Evolutionary conservation across 805 yeast species (phyloP).

Genomic region (Candida jianshihensis): DNA sequence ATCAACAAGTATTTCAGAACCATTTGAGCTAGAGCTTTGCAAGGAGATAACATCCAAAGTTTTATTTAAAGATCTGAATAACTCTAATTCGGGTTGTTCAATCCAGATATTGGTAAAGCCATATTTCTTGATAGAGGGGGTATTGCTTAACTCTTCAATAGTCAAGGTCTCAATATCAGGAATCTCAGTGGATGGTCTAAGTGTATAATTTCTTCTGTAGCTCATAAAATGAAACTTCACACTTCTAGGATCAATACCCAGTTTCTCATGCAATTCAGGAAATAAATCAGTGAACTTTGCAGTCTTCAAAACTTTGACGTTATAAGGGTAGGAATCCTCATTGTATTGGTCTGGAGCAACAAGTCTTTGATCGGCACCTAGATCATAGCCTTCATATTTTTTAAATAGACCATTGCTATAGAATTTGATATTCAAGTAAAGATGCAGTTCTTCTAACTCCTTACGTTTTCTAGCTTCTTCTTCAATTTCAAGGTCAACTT

Average conservation of each 20-base stretch:
- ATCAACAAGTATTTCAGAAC: conserved; percentile 18
- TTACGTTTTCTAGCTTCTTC: conserved; percentile 46
- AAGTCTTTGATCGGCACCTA: conserved; percentile 53
- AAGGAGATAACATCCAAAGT: not conserved
- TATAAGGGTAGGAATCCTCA: conserved; percentile 38
- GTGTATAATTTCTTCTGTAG: conserved; percentile 63
- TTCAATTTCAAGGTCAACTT: conserved; percentile 55
- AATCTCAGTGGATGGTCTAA: conserved; percentile 49
- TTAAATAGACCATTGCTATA: conserved; percentile 48
- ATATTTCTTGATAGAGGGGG: conserved; percentile 38
- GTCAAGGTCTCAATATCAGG: conserved; percentile 27
- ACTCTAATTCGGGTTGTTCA: conserved; percentile 43
- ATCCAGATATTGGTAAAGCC: conserved; percentile 53
- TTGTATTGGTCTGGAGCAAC: conserved; percentile 41
- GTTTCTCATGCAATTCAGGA: conserved; percentile 38
- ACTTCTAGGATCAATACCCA: conserved; percentile 29
- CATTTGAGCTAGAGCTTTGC: conserved; percentile 2
- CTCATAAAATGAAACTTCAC: conserved; percentile 61
- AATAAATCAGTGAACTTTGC: conserved; percentile 45
- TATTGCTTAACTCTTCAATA: conserved; percentile 45
- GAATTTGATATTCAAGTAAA: conserved; percentile 51
- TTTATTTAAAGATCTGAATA: conserved; percentile 17
- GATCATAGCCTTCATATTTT: conserved; percentile 66
- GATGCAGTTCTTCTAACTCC: conserved; percentile 67
- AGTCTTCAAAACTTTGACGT: conserved; percentile 49